A percentile compares a stretch with the other conserved stretches of the same genome.
phyloP scores from a whole-genome alignment of 768 basidiomycete genomes.

The Pleurotus sapidus region DNA sequence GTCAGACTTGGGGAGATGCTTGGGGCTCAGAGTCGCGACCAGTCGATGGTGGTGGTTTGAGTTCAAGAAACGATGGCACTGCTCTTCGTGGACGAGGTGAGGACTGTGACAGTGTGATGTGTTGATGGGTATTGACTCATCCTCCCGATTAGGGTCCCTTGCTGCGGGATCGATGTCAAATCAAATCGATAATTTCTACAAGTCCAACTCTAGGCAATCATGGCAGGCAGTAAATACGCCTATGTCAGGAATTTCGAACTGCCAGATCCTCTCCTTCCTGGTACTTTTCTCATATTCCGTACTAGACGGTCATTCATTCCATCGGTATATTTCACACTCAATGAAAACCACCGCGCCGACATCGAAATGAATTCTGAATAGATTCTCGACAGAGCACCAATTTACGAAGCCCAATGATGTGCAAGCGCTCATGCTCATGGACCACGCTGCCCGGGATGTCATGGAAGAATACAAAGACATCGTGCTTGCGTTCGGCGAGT shows the following conservation, averaged over 20 bases:
- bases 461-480: constrained; percentile 86
- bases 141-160: constrained; percentile 8
- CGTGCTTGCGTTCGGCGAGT: constrained; percentile 89
- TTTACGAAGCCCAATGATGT: constrained; percentile 93
- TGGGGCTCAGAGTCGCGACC: background rate
- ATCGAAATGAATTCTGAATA: constrained; percentile 22
- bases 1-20: background rate
- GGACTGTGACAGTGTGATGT: constrained; percentile 1
- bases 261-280: constrained; percentile 81
- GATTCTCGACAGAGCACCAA: constrained; percentile 80
- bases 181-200: background rate
- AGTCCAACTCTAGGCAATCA: constrained; percentile 22
- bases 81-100: constrained; percentile 3
- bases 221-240: constrained; percentile 92
- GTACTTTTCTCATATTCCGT: constrained; percentile 83
- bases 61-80: background rate
- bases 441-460: constrained; percentile 76
- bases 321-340: constrained; percentile 51
- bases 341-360: background rate
- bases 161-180: background rate
- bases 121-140: constrained; percentile 6
- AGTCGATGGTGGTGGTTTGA: constrained; percentile 4
- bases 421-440: constrained; percentile 88
- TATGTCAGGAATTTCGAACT: constrained; percentile 91
- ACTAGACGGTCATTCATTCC: constrained; percentile 92